These are phyloP conservation scores for Oryza meyeriana DNA, from an alignment of 176 grass and related monocot genomes.

Conservation along the genomic window DNA sequence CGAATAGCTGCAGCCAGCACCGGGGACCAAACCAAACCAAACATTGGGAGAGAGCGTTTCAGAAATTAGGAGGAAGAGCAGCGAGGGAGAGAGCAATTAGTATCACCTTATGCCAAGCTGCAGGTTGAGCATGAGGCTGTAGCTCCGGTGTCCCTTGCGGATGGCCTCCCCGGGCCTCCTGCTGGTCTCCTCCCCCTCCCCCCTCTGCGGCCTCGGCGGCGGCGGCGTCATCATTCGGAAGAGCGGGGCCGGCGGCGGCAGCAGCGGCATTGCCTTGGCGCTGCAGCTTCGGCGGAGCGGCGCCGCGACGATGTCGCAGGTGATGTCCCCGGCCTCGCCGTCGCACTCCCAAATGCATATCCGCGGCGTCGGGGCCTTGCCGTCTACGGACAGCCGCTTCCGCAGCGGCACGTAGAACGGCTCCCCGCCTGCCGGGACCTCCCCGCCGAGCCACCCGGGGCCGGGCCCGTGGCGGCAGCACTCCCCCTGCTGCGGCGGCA, in stretches of 20 bases:
- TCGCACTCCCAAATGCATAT: slow-evolving; percentile 94
- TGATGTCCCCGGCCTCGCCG: slow-evolving; percentile 79
- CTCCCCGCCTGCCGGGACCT: neutral
- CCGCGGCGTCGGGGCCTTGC: slow-evolving; percentile 42
- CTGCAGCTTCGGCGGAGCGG: slow-evolving; percentile 46
- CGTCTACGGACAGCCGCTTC: slow-evolving; percentile 55
- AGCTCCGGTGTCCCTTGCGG: slow-evolving; percentile 69
- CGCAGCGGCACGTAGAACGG: slow-evolving; percentile 45
- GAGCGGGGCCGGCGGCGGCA: slow-evolving; percentile 8
- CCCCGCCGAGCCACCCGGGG: neutral
- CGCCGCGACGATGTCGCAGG: slow-evolving; percentile 66
- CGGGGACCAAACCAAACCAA: neutral
- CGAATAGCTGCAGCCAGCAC: slow-evolving; percentile 55
- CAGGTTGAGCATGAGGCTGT: slow-evolving; percentile 71
- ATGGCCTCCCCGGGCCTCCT: slow-evolving; percentile 58
- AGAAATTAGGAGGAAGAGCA: neutral
- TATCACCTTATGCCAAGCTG: slow-evolving; percentile 75
- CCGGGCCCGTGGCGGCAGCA: slow-evolving; percentile 19
- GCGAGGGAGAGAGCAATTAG: neutral
- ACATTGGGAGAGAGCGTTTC: neutral
- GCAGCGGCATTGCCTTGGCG: slow-evolving; percentile 29
- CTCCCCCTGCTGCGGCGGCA: slow-evolving; percentile 41
- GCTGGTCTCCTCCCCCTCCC: slow-evolving; percentile 17
- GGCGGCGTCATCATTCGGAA: slow-evolving; percentile 42
- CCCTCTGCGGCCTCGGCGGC: slow-evolving; percentile 12